Evolutionary conservation across 202 grass and related monocot species (phyloP).

Genomic region (Digitaria exilis): DNA sequence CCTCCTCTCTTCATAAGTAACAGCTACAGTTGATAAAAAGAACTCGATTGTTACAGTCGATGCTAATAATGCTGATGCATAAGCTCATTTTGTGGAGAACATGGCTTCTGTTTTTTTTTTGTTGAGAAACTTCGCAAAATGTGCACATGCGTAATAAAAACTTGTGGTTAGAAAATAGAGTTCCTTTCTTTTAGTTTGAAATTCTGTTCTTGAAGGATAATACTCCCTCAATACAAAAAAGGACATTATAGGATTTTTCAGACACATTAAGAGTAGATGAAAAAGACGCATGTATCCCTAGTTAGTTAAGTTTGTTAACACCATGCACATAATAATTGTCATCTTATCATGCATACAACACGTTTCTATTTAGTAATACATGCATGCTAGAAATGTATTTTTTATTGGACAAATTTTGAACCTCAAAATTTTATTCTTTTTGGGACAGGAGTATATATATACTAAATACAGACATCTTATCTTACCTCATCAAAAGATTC

Average conservation of each 20-base stretch:
- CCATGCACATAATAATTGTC: too few species aligned
- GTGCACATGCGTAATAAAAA: not conserved
- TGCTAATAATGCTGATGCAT: not conserved
- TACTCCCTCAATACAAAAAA: too few species aligned
- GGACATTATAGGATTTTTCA: too few species aligned
- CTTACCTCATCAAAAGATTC: slow-evolving; percentile 1
- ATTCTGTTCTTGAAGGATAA: not conserved
- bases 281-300: too few species aligned
- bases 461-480: not conserved
- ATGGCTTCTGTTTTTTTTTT: not conserved
- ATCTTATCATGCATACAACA: too few species aligned
- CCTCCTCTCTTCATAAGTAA: slow-evolving; percentile 94
- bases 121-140: not conserved
- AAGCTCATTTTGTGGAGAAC: not conserved
- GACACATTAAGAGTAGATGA: too few species aligned
- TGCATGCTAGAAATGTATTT: too few species aligned
- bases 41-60: not conserved
- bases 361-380: too few species aligned
- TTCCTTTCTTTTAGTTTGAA: not conserved
- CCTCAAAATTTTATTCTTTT: too few species aligned
- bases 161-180: not conserved
- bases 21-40: slow-evolving; percentile 45
- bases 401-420: too few species aligned
- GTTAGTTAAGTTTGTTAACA: too few species aligned
- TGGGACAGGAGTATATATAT: not conserved